Percentiles rank a stretch among this genome's conserved stretches.
Conservation (phyloP, 179 eudicot species). For the Nepenthes alata region DNA sequence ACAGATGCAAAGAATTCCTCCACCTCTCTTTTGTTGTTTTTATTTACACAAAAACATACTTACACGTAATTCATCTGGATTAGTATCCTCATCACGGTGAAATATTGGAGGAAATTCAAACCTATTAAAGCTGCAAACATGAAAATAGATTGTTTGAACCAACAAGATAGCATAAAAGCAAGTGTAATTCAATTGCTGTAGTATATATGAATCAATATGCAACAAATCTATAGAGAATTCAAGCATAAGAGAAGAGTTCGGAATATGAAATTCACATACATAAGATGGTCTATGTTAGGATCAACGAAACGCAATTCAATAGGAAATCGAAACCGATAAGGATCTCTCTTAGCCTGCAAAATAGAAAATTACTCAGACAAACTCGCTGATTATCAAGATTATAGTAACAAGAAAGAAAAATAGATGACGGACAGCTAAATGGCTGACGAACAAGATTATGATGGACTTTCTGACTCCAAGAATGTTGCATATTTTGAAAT, state of each 20-base stretch:
- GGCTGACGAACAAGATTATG: too few species aligned
- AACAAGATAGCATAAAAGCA: neutral
- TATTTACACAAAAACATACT: conserved; percentile 14
- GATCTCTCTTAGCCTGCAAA: conserved; percentile 95
- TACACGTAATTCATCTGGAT: conserved; percentile 77
- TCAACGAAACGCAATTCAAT: conserved; percentile 91
- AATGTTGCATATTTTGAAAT: too few species aligned
- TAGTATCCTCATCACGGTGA: conserved; percentile 83
- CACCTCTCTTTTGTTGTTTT: too few species aligned
- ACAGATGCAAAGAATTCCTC: too few species aligned
- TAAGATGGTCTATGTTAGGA: conserved; percentile 88
- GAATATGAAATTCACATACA: conserved; percentile 36
- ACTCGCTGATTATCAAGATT: neutral
- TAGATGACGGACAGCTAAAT: too few species aligned
- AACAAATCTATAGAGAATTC: neutral
- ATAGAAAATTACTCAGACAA: neutral
- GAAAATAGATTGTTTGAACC: conserved; percentile 8
- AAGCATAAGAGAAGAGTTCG: conserved; percentile 1
- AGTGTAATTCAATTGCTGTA: neutral
- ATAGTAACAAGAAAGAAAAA: too few species aligned
- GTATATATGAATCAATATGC: neutral
- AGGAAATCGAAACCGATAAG: conserved; percentile 91
- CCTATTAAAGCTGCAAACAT: conserved; percentile 74
- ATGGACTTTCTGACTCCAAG: too few species aligned
- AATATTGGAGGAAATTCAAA: conserved; percentile 90